phyloP scores from a whole-genome alignment of 805 yeast genomes.

The Candida tallmaniae region DNA sequence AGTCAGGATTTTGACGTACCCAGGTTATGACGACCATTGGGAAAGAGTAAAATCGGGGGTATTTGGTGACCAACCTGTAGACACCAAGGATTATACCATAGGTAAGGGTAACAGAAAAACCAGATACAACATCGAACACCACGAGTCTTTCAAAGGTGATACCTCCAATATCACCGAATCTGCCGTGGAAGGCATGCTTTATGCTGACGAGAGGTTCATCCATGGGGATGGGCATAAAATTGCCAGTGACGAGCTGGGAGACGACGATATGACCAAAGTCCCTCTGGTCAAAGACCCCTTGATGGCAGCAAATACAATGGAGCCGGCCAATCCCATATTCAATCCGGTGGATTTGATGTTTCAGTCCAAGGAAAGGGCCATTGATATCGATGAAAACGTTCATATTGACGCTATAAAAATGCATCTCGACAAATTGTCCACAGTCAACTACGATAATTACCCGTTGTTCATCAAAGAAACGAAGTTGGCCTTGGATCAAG shows the following conservation, averaged over 20 bases:
- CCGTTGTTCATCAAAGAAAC: conserved; percentile 26
- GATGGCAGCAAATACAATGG: background rate
- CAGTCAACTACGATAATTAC: conserved; percentile 15
- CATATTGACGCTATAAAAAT: conserved; percentile 20
- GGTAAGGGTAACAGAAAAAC: conserved; percentile 27
- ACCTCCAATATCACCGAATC: conserved; percentile 34
- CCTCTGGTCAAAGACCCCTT: too few species aligned
- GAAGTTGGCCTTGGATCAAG: conserved; percentile 30
- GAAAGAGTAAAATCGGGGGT: conserved; percentile 26
- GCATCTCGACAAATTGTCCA: conserved; percentile 15
- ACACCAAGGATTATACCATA: conserved; percentile 25
- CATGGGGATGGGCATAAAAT: conserved; percentile 10
- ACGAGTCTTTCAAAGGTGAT: conserved; percentile 38
- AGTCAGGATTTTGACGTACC: conserved; percentile 21
- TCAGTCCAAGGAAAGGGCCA: conserved; percentile 10
- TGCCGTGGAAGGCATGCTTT: conserved; percentile 34
- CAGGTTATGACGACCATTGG: conserved; percentile 30
- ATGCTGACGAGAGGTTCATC: conserved; percentile 29
- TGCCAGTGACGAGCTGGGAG: conserved; percentile 13
- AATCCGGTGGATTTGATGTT: conserved; percentile 11
- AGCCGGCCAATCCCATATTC: conserved; percentile 8
- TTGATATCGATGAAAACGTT: conserved; percentile 18
- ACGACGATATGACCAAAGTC: conserved; percentile 5
- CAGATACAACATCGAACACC: conserved; percentile 21
- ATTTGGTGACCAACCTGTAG: conserved; percentile 25